phyloP scores from a whole-genome alignment of 305 asterid genomes.

The Fraxinus floribunda region DNA sequence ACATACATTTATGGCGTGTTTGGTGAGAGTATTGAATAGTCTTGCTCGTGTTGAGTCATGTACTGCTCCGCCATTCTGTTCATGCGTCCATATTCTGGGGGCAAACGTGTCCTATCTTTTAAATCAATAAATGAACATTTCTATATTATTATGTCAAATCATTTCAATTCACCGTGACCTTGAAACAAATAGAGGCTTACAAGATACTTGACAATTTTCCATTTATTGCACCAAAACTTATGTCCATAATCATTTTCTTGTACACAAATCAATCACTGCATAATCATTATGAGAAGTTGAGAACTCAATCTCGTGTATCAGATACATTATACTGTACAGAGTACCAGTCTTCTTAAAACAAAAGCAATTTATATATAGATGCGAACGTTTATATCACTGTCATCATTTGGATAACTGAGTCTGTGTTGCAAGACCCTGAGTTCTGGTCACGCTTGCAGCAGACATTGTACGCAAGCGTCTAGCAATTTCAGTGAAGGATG shows the following conservation, averaged over 20 bases:
- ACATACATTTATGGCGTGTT: not conserved
- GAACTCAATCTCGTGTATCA: not conserved
- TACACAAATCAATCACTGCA: not conserved
- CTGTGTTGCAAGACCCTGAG: slow-evolving; percentile 41
- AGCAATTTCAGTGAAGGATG: slow-evolving; percentile 77
- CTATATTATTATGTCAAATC: not conserved
- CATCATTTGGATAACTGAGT: slow-evolving; percentile 48
- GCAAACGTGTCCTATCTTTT: not conserved
- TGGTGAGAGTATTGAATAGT: not conserved
- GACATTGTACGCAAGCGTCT: slow-evolving; percentile 67
- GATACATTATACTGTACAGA: not conserved
- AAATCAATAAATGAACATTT: not conserved
- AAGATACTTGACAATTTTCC: not conserved
- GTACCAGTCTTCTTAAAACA: not conserved
- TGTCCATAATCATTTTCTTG: not conserved
- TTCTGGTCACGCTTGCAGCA: slow-evolving; percentile 42
- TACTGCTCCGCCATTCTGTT: not conserved
- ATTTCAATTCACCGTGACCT: not conserved
- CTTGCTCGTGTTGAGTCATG: not conserved
- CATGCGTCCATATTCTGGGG: not conserved
- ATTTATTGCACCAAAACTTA: not conserved
- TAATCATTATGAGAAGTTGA: not conserved
- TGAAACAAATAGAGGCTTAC: not conserved
- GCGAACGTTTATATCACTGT: not conserved
- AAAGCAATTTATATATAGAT: not conserved